Conservation (phyloP, 73 alveolate species). For the Blepharisma stoltei region DNA sequence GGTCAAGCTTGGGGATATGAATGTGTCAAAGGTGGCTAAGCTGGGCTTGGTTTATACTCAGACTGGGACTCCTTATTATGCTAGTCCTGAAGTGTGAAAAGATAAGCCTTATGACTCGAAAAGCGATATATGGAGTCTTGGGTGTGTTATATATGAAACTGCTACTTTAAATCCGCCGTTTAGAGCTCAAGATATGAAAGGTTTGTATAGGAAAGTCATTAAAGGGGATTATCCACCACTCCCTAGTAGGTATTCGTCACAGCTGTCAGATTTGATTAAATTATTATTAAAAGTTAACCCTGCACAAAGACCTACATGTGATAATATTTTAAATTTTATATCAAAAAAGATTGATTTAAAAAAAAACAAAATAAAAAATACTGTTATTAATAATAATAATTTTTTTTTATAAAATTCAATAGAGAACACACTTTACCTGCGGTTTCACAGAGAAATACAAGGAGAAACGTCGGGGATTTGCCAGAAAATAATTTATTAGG, state of each 20-base stretch:
- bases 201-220: constrained; percentile 52
- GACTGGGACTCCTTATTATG: constrained; percentile 84
- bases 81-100: constrained; percentile 88
- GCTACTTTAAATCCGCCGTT: constrained; percentile 82
- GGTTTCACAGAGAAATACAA: too few relatives aligned
- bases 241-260: constrained; percentile 38
- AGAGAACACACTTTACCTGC: too few relatives aligned
- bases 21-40: constrained; percentile 87
- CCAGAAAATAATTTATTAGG: too few relatives aligned
- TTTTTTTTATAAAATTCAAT: too few relatives aligned
- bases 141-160: constrained; percentile 79
- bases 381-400: too few relatives aligned
- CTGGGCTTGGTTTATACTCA: constrained; percentile 65
- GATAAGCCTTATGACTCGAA: constrained; percentile 77
- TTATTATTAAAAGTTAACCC: constrained; percentile 50
- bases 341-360: too few relatives aligned
- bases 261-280: constrained; percentile 37
- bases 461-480: too few relatives aligned
- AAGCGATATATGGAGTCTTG: constrained; percentile 86
- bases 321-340: constrained; percentile 37
- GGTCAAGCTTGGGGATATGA: constrained; percentile 85
- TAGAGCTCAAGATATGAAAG: constrained; percentile 61
- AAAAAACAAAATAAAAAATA: too few relatives aligned
- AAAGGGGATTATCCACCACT: constrained; percentile 57
- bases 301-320: constrained; percentile 50